Conservation (phyloP, 2,329 filamentous ascomycete species). For the Hirsutella minnesotensis region DNA sequence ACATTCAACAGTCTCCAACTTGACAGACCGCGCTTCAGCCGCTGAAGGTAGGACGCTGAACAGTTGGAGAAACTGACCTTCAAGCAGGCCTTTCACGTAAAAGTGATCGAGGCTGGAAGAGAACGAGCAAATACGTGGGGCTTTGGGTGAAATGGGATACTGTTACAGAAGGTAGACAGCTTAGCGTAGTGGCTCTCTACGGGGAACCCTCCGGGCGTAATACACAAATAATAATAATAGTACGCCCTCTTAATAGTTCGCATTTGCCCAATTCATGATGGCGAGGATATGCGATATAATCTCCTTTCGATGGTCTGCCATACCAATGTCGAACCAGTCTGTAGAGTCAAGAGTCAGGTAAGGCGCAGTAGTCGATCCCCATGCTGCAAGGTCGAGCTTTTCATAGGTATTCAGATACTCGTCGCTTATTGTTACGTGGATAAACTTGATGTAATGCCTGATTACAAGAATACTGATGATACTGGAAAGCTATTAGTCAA, state of each 20-base stretch:
- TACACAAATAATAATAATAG: too few species aligned
- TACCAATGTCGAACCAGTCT: neutral
- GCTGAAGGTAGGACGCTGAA: slow-evolving; percentile 1
- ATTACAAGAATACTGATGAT: neutral
- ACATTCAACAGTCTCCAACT: neutral
- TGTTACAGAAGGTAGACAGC: too few species aligned
- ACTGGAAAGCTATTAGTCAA: neutral
- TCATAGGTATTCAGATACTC: neutral
- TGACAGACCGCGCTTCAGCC: neutral
- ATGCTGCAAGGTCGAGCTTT: neutral
- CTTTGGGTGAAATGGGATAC: neutral
- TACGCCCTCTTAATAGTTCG: too few species aligned
- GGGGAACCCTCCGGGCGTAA: too few species aligned
- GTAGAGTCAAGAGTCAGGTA: neutral
- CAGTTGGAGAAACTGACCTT: neutral
- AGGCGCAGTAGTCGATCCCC: too few species aligned
- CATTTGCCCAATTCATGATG: neutral
- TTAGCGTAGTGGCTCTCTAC: too few species aligned
- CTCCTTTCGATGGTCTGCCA: neutral
- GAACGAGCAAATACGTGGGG: neutral
- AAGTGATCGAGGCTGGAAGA: neutral
- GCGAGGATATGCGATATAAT: neutral
- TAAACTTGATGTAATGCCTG: neutral
- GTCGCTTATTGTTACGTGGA: neutral
- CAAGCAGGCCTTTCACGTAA: neutral